Conservation (phyloP, 1,284 basidiomycete species). For the Termitomyces sp. region DNA sequence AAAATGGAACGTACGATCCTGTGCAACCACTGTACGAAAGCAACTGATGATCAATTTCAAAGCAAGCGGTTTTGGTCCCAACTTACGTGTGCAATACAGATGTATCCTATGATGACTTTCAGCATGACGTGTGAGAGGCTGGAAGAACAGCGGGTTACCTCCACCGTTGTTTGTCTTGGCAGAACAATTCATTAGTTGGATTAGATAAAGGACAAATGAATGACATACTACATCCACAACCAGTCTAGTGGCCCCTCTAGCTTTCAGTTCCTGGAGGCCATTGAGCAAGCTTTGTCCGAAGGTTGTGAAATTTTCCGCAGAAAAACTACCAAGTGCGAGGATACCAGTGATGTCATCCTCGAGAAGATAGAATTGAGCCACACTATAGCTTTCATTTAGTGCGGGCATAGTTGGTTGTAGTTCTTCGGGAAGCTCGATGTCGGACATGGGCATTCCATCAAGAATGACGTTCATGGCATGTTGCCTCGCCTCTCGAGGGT, state of each 20-base stretch:
- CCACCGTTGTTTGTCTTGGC: conserved; percentile 54
- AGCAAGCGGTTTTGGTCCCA: conserved; percentile 34
- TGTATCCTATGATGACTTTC: conserved; percentile 47
- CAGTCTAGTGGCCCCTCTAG: conserved; percentile 43
- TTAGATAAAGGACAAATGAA: conserved; percentile 25
- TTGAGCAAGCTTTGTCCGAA: conserved; percentile 41
- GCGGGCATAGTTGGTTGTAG: conserved; percentile 36
- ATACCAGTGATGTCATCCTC: conserved; percentile 50
- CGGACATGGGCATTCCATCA: conserved; percentile 40
- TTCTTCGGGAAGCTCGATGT: conserved; percentile 44
- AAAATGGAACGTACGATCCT: conserved; percentile 39
- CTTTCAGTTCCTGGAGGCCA: conserved; percentile 44
- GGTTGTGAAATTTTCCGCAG: conserved; percentile 35
- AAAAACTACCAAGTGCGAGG: conserved; percentile 55
- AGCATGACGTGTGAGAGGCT: conserved; percentile 23
- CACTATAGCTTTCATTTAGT: conserved; percentile 42
- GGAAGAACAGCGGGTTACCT: conserved; percentile 23
- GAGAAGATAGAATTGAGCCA: conserved; percentile 51
- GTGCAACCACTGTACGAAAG: conserved; percentile 46
- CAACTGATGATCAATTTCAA: conserved; percentile 10
- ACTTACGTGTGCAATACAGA: conserved; percentile 55
- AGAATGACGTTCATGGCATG: conserved; percentile 46
- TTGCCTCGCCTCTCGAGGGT: conserved; percentile 28
- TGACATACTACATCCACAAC: conserved; percentile 51
- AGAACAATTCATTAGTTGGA: background rate